phyloP scores from a whole-genome alignment of 495 filamentous ascomycete species.

The Penicillium chermesinum region DNA sequence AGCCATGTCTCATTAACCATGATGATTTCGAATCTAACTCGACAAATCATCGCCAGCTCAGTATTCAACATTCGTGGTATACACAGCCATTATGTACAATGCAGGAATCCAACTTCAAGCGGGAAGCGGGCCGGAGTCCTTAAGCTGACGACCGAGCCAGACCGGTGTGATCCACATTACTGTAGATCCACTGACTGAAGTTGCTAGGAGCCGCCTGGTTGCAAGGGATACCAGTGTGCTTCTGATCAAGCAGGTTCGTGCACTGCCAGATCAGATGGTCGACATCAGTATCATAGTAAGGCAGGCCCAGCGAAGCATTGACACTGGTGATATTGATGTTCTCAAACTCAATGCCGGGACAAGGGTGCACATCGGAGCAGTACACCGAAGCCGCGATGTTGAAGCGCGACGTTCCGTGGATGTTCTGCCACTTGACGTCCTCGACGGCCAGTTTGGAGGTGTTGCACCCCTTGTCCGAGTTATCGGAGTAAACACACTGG shows the following conservation, averaged over 20 bases:
- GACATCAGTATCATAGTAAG: constrained; percentile 15
- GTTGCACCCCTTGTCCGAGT: constrained; percentile 40
- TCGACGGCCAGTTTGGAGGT: constrained; percentile 41
- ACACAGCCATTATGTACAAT: too few species aligned
- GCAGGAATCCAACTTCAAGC: neutral
- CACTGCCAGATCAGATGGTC: constrained; percentile 19
- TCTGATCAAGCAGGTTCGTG: constrained; percentile 17
- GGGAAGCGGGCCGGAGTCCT: constrained; percentile 14
- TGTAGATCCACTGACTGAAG: constrained; percentile 17
- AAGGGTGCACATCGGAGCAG: constrained; percentile 42
- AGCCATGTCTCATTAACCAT: too few species aligned
- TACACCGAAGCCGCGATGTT: constrained; percentile 52
- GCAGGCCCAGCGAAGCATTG: constrained; percentile 13
- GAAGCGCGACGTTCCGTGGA: constrained; percentile 49
- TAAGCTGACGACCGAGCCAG: constrained; percentile 21
- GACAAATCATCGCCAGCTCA: too few species aligned
- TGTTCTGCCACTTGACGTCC: constrained; percentile 51
- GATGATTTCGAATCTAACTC: neutral
- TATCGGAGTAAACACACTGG: constrained; percentile 50
- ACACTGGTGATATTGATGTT: constrained; percentile 43
- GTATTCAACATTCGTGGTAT: too few species aligned
- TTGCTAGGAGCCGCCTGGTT: constrained; percentile 20
- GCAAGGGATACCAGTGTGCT: constrained; percentile 21
- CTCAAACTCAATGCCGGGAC: constrained; percentile 44
- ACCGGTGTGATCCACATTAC: constrained; percentile 13